These are phyloP conservation scores for Eleusine indica DNA, from an alignment of 176 grass and related monocot genomes.

Conservation along the genomic window DNA sequence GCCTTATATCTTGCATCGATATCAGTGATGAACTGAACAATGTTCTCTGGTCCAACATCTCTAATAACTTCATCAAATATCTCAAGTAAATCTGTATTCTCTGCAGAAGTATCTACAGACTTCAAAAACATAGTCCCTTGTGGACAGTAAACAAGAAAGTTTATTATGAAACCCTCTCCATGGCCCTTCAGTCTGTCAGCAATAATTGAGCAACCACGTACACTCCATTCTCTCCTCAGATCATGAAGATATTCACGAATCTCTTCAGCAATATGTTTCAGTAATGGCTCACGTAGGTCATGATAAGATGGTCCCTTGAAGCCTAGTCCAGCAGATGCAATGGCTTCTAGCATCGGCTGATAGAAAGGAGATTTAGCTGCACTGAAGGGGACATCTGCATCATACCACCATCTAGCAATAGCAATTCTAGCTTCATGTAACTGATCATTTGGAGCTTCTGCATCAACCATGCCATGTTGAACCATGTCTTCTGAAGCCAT, in stretches of 20 bases:
- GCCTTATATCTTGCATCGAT: slow-evolving; percentile 46
- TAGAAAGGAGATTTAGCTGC: slow-evolving; percentile 64
- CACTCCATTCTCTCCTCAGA: slow-evolving; percentile 58
- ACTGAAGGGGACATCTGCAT: slow-evolving; percentile 57
- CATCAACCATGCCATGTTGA: slow-evolving; percentile 7
- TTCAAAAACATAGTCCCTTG: slow-evolving; percentile 58
- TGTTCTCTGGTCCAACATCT: slow-evolving; percentile 51
- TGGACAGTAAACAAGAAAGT: slow-evolving; percentile 53
- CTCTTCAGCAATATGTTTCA: slow-evolving; percentile 48
- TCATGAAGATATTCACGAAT: slow-evolving; percentile 48
- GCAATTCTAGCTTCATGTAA: slow-evolving; percentile 51
- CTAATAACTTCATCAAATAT: slow-evolving; percentile 66
- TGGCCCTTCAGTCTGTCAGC: slow-evolving; percentile 49
- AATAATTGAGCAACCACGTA: slow-evolving; percentile 57
- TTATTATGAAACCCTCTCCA: slow-evolving; percentile 49
- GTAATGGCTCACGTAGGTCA: slow-evolving; percentile 51
- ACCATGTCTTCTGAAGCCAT: slow-evolving; percentile 13
- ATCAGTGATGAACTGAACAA: slow-evolving; percentile 59
- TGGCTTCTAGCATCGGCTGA: slow-evolving; percentile 55
- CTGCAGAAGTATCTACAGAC: slow-evolving; percentile 56
- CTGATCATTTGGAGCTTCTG: slow-evolving; percentile 40
- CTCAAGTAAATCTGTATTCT: slow-evolving; percentile 43
- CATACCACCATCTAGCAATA: slow-evolving; percentile 67
- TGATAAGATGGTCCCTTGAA: slow-evolving; percentile 61
- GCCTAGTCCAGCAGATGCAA: slow-evolving; percentile 45